phyloP scores from a whole-genome alignment of 1,284 basidiomycete species.

The Exsudoporus floridanus region DNA sequence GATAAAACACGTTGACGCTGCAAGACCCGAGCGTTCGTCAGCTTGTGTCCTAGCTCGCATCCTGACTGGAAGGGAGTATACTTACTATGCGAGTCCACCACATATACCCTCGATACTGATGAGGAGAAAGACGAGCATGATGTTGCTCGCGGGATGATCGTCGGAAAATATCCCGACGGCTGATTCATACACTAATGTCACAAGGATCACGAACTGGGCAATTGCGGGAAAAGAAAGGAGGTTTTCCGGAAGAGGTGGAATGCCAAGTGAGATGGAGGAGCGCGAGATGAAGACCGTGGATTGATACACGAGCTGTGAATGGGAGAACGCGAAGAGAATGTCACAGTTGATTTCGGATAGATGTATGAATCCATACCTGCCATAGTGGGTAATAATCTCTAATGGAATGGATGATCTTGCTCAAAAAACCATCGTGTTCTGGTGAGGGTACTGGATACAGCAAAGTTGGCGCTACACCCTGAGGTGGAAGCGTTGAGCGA shows the following conservation, averaged over 20 bases:
- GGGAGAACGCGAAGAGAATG: conserved; percentile 19
- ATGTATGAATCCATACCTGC: conserved; percentile 55
- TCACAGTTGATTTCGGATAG: conserved; percentile 6
- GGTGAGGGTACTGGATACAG: conserved; percentile 82
- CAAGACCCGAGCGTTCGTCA: neutral
- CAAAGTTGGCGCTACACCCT: conserved; percentile 90
- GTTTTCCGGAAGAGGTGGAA: conserved; percentile 77
- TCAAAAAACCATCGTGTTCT: conserved; percentile 58
- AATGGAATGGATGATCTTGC: conserved; percentile 79
- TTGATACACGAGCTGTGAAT: conserved; percentile 74
- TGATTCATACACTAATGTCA: conserved; percentile 63
- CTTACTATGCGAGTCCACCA: conserved; percentile 89
- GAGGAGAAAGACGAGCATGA: conserved; percentile 71
- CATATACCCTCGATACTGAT: conserved; percentile 86
- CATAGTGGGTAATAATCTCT: conserved; percentile 95
- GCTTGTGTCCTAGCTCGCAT: neutral
- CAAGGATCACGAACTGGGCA: conserved; percentile 64
- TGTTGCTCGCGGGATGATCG: conserved; percentile 52
- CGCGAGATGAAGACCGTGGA: conserved; percentile 95
- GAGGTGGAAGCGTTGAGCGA: neutral
- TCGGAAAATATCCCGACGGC: conserved; percentile 62
- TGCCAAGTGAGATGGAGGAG: conserved; percentile 84
- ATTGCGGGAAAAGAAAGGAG: conserved; percentile 76
- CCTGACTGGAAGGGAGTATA: too few relatives aligned
- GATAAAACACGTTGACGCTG: conserved; percentile 87